Evolutionary conservation across 2,329 filamentous ascomycete genomes (phyloP).

Genomic region (Cladophialophora yegresii): DNA sequence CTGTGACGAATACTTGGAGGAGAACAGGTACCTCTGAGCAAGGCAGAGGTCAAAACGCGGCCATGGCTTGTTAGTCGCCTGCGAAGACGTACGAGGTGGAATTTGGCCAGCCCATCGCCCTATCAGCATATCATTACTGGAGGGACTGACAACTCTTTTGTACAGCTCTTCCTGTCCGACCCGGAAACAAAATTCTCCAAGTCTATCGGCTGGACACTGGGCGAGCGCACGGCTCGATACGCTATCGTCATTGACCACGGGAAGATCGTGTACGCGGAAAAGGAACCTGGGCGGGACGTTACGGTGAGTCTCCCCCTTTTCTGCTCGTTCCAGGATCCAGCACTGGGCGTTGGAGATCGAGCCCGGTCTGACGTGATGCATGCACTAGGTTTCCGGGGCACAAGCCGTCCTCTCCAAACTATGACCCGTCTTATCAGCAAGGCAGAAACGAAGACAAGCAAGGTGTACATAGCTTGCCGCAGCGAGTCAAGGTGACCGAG

Average conservation of each 20-base stretch:
- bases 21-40: background rate
- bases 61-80: background rate
- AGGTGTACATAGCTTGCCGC: background rate
- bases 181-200: slow-evolving; percentile 71
- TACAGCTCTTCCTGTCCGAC: slow-evolving; percentile 74
- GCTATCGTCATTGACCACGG: slow-evolving; percentile 81
- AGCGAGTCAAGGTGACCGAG: background rate
- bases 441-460: background rate
- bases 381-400: slow-evolving; percentile 4
- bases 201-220: slow-evolving; percentile 73
- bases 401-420: slow-evolving; percentile 10
- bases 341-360: background rate
- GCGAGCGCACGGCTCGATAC: slow-evolving; percentile 75
- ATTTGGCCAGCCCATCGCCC: background rate
- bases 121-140: background rate
- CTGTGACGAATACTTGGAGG: background rate
- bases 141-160: background rate
- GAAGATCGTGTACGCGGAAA: slow-evolving; percentile 78
- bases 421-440: background rate
- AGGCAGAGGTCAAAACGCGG: background rate
- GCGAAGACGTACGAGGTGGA: slow-evolving; percentile 7
- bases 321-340: background rate
- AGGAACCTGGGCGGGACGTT: slow-evolving; percentile 54
- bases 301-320: slow-evolving; percentile 33
- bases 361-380: background rate